These are phyloP conservation scores for Mayamaea pseudoterrestris DNA, from an alignment of 108 stramenopile genomes.

Conservation along the genomic window DNA sequence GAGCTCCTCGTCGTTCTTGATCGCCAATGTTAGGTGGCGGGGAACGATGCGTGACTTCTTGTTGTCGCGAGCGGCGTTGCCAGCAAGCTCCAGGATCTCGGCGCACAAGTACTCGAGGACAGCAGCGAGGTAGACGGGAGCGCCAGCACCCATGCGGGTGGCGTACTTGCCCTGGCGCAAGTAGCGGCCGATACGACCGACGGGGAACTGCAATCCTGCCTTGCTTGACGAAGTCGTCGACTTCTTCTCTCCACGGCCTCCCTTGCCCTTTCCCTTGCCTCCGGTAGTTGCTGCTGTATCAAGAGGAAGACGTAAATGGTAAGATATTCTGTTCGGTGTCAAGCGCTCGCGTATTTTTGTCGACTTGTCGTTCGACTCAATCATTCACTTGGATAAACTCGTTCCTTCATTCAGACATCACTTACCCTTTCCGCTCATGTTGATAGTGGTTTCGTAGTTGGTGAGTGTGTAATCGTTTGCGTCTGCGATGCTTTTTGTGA, in stretches of 20 bases:
- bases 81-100: constrained; percentile 82
- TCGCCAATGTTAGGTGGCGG: constrained; percentile 81
- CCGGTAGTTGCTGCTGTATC: not conserved
- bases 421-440: constrained; percentile 35
- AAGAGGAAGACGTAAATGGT: not conserved
- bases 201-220: constrained; percentile 96
- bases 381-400: not conserved
- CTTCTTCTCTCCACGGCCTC: constrained; percentile 83
- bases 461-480: constrained; percentile 1
- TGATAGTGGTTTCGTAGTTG: not conserved
- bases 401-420: no score
- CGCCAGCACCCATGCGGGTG: constrained; percentile 87
- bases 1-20: constrained; percentile 79
- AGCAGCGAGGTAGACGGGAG: constrained; percentile 91
- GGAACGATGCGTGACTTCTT: constrained; percentile 81
- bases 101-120: constrained; percentile 72
- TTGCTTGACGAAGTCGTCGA: constrained; percentile 67
- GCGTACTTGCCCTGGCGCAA: constrained; percentile 92
- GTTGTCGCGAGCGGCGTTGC: constrained; percentile 87
- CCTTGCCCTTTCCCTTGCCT: constrained; percentile 32
- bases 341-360: not conserved
- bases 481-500: no score
- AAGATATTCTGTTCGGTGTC: not conserved
- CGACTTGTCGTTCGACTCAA: not conserved
- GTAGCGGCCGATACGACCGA: constrained; percentile 90